Evolutionary conservation across 192 early-diverging fungal genomes (phyloP).

Genomic region (Helicostylum pulchrum): DNA sequence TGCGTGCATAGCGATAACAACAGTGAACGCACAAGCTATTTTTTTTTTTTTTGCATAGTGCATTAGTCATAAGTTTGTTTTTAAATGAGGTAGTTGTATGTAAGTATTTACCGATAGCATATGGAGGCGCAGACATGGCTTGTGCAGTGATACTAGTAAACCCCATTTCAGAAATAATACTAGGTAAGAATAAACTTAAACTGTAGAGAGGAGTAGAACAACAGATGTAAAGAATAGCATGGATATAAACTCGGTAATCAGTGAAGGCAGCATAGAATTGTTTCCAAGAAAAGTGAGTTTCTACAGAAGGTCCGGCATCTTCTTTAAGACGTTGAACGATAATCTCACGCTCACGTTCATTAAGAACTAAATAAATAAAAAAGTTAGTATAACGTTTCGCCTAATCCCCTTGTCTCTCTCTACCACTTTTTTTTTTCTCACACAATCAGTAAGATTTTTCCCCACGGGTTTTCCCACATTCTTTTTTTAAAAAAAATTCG

Average conservation of each 20-base stretch:
- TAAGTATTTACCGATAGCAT: constrained; percentile 38
- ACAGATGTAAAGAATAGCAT: constrained; percentile 61
- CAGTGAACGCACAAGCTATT: constrained; percentile 29
- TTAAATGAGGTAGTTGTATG: too few species aligned
- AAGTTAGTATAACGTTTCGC: neutral
- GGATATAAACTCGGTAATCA: constrained; percentile 45
- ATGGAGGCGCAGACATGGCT: constrained; percentile 50
- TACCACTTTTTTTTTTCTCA: too few species aligned
- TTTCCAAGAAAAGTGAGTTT: constrained; percentile 47
- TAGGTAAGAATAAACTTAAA: constrained; percentile 66
- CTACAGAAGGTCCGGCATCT: constrained; percentile 47
- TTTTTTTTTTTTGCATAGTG: too few species aligned
- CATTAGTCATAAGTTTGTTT: neutral
- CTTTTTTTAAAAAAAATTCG: too few species aligned
- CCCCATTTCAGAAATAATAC: constrained; percentile 67
- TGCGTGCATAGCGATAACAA: constrained; percentile 33
- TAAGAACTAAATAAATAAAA: constrained; percentile 30
- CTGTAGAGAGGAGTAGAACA: constrained; percentile 62
- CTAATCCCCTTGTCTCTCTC: too few species aligned
- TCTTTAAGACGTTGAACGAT: constrained; percentile 40
- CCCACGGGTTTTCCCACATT: too few species aligned
- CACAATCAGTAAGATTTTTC: too few species aligned
- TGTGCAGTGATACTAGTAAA: constrained; percentile 48
- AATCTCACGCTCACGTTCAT: constrained; percentile 39
- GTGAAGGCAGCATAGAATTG: constrained; percentile 47